Conservation (phyloP, 2,329 filamentous ascomycete genomes). For the Ophiostoma fasciatum region DNA sequence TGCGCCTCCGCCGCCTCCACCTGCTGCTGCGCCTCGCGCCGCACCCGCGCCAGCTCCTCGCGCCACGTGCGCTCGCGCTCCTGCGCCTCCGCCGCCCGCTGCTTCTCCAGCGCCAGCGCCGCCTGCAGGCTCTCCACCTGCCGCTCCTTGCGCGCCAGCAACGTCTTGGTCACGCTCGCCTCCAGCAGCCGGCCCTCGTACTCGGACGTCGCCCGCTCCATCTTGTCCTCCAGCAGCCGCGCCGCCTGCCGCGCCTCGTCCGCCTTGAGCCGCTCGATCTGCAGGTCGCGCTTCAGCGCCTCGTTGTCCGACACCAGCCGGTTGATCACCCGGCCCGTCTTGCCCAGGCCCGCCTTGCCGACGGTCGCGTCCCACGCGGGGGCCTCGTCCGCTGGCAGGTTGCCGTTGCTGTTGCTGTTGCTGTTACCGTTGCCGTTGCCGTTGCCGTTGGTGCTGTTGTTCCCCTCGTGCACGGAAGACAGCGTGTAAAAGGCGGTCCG, state of each 20-base stretch:
- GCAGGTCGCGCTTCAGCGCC: conserved; percentile 56
- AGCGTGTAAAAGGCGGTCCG: neutral
- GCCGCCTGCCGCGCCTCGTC: conserved; percentile 59
- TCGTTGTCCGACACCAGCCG: conserved; percentile 70
- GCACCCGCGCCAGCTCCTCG: conserved; percentile 47
- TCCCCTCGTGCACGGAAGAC: too few relatives aligned
- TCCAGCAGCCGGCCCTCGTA: conserved; percentile 57
- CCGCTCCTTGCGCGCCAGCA: conserved; percentile 57
- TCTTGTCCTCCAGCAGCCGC: conserved; percentile 54
- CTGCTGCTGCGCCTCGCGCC: conserved; percentile 42
- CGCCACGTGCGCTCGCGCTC: conserved; percentile 46
- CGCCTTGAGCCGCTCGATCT: conserved; percentile 47
- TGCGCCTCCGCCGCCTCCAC: conserved; percentile 51
- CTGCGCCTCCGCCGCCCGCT: conserved; percentile 43
- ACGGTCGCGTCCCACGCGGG: conserved; percentile 46
- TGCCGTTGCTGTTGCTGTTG: conserved; percentile 3
- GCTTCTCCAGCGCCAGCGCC: conserved; percentile 48
- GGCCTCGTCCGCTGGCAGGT: neutral
- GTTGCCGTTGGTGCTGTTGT: too few relatives aligned
- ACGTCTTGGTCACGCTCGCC: conserved; percentile 54
- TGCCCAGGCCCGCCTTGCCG: conserved; percentile 55
- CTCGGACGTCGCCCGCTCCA: conserved; percentile 51
- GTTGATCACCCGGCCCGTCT: conserved; percentile 68
- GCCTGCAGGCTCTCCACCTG: conserved; percentile 56
- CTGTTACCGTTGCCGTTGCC: conserved; percentile 6